Conservation (phyloP, 345 rosid species). For the Melaleuca alternifolia region DNA sequence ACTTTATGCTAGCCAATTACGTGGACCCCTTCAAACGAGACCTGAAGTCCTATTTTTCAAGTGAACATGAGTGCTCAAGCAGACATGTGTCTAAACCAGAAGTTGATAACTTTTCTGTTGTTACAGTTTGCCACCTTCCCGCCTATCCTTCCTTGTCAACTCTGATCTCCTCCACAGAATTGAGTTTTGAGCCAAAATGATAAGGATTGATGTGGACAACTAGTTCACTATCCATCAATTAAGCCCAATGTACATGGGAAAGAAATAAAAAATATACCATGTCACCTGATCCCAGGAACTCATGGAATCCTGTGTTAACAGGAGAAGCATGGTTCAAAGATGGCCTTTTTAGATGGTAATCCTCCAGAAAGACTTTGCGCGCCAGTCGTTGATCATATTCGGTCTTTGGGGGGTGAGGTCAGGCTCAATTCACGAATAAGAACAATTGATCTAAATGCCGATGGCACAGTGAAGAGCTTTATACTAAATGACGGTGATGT, state of each 20-base stretch:
- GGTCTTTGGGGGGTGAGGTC: conserved; percentile 78
- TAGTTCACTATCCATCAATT: background rate
- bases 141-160: background rate
- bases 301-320: conserved; percentile 10
- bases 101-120: no score
- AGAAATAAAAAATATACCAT: background rate
- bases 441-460: conserved; percentile 67
- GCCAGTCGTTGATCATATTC: conserved; percentile 74
- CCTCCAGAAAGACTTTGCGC: conserved; percentile 93
- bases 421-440: conserved; percentile 63
- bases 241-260: background rate
- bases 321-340: conserved; percentile 97
- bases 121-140: background rate
- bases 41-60: background rate
- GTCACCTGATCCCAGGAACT: background rate
- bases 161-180: background rate
- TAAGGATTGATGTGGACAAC: background rate
- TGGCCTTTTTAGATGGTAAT: conserved; percentile 96
- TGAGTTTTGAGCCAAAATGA: background rate
- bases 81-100: background rate
- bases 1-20: background rate
- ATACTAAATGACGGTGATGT: conserved; percentile 49
- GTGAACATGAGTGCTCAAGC: background rate
- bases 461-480: conserved; percentile 75
- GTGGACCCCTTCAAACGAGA: background rate